phyloP scores from a whole-genome alignment of 192 early-diverging fungal species.

The Coemansia sp. region DNA sequence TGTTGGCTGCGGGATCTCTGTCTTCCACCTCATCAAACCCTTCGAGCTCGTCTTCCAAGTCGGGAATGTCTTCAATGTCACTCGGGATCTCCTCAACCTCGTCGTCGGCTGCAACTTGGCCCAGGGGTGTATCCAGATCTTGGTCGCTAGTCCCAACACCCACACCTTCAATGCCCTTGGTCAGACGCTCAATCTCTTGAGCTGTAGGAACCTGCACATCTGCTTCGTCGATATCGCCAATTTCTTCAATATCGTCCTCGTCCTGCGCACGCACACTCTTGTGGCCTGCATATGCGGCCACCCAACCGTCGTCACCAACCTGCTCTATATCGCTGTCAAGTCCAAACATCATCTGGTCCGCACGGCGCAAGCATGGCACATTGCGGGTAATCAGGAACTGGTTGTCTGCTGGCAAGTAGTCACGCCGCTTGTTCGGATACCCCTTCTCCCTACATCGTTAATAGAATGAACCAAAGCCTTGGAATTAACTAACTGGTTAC shows the following conservation, averaged over 20 bases:
- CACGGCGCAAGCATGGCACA: conserved; percentile 89
- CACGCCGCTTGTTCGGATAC: conserved; percentile 72
- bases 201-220: conserved; percentile 50
- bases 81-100: conserved; percentile 73
- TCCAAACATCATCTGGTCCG: conserved; percentile 48
- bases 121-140: conserved; percentile 49
- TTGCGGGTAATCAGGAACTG: conserved; percentile 95
- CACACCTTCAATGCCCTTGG: conserved; percentile 66
- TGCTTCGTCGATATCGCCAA: conserved; percentile 49
- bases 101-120: conserved; percentile 51
- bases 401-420: conserved; percentile 81
- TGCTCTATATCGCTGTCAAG: conserved; percentile 57
- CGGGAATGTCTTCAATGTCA: conserved; percentile 88
- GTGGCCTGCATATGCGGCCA: conserved; percentile 74
- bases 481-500: not conserved
- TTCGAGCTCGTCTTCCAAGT: conserved; percentile 75
- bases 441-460: conserved; percentile 57
- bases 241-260: conserved; percentile 59
- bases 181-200: conserved; percentile 58
- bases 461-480: not conserved
- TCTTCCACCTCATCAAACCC: conserved; percentile 73
- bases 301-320: conserved; percentile 77
- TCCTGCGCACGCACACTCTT: conserved; percentile 37
- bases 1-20: conserved; percentile 72
- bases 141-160: conserved; percentile 48